Conservation (phyloP, 1,139 yeast genomes). For the Debaryomyces nepalensis region DNA sequence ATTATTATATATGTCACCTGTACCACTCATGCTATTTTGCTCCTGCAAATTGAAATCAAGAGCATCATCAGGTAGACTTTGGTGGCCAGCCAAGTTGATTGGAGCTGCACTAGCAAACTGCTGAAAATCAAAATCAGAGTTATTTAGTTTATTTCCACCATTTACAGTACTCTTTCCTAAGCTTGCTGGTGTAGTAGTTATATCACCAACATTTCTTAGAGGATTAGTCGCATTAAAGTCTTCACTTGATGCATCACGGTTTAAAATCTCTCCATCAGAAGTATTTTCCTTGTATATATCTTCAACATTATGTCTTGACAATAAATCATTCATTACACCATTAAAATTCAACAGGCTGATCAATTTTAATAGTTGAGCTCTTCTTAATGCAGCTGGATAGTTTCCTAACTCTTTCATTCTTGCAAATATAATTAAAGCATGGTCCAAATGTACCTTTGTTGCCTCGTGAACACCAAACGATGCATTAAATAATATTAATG, state of each 20-base stretch:
- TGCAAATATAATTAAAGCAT: slow-evolving; percentile 70
- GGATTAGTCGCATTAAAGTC: background rate
- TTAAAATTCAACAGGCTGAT: slow-evolving; percentile 70
- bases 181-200: background rate
- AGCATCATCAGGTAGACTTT: slow-evolving; percentile 13
- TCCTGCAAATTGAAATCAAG: slow-evolving; percentile 25
- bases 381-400: slow-evolving; percentile 74
- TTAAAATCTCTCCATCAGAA: background rate
- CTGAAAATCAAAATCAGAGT: slow-evolving; percentile 27
- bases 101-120: slow-evolving; percentile 22
- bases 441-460: slow-evolving; percentile 72
- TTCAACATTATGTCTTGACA: slow-evolving; percentile 62
- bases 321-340: slow-evolving; percentile 61
- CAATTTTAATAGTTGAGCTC: slow-evolving; percentile 71
- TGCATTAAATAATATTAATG: slow-evolving; percentile 73
- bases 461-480: slow-evolving; percentile 85
- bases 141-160: slow-evolving; percentile 1
- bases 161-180: background rate
- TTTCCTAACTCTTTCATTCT: slow-evolving; percentile 78
- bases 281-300: slow-evolving; percentile 2
- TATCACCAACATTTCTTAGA: slow-evolving; percentile 1
- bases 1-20: slow-evolving; percentile 39
- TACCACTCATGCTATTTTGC: slow-evolving; percentile 18
- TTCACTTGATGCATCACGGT: background rate
- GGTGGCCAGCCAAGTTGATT: background rate